phyloP scores from a whole-genome alignment of 768 basidiomycete genomes.

The Gymnopilus junonius region DNA sequence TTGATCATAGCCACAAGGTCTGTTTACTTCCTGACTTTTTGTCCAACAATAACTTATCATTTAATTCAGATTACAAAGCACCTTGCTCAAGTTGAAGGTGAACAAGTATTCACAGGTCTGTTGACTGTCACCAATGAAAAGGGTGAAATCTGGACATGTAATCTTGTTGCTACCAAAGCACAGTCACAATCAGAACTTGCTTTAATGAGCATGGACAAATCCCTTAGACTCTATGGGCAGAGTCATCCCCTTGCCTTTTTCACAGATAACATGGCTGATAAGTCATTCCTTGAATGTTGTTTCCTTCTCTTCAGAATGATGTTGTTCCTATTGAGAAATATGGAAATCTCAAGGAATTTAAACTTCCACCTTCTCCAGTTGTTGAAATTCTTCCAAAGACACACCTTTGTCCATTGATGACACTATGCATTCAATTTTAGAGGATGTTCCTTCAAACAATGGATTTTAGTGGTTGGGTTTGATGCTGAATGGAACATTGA shows the following conservation, averaged over 20 bases:
- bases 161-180: slow-evolving; percentile 32
- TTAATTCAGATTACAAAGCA: slow-evolving; percentile 33
- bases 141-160: slow-evolving; percentile 21
- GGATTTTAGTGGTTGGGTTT: slow-evolving; percentile 22
- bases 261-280: slow-evolving; percentile 36
- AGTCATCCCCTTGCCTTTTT: slow-evolving; percentile 26
- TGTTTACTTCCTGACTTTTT: too few relatives aligned
- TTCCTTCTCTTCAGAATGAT: slow-evolving; percentile 23
- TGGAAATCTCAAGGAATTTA: slow-evolving; percentile 19
- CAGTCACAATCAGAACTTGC: slow-evolving; percentile 34
- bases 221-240: slow-evolving; percentile 33
- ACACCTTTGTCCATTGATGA: slow-evolving; percentile 18
- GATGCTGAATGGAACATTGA: slow-evolving; percentile 32
- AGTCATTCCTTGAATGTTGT: slow-evolving; percentile 19
- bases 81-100: slow-evolving; percentile 27
- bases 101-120: slow-evolving; percentile 27
- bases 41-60: too few relatives aligned
- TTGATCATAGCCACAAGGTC: slow-evolving; percentile 29
- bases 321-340: slow-evolving; percentile 28
- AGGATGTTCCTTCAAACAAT: slow-evolving; percentile 20
- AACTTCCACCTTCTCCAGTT: slow-evolving; percentile 18
- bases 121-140: slow-evolving; percentile 32
- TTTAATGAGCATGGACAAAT: slow-evolving; percentile 23
- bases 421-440: slow-evolving; percentile 22
- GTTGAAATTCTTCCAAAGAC: slow-evolving; percentile 16